phyloP scores from a whole-genome alignment of 2,329 filamentous ascomycete species.

The Zymoseptoria pseudotritici region DNA sequence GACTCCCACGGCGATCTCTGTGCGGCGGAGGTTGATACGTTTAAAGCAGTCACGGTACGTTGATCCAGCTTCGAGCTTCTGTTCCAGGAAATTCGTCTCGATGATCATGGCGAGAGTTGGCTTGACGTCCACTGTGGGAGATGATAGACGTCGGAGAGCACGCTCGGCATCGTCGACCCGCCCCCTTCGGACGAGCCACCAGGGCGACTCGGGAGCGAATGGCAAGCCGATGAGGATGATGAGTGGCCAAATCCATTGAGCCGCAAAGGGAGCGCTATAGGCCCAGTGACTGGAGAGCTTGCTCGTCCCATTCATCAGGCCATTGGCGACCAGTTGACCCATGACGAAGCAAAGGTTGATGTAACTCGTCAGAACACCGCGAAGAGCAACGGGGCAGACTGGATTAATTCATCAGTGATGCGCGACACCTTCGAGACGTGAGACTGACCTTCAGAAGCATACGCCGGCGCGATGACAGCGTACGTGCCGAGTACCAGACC shows the following conservation, averaged over 20 bases:
- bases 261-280: slow-evolving; percentile 38
- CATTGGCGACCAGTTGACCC: slow-evolving; percentile 49
- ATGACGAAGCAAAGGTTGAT: slow-evolving; percentile 58
- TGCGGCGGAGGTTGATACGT: slow-evolving; percentile 36
- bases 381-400: slow-evolving; percentile 52
- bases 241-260: slow-evolving; percentile 38
- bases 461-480: slow-evolving; percentile 48
- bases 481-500: slow-evolving; percentile 57
- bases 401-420: neutral
- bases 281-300: slow-evolving; percentile 33
- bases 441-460: slow-evolving; percentile 13
- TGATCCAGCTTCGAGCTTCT: slow-evolving; percentile 34
- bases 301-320: slow-evolving; percentile 32
- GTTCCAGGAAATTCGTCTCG: slow-evolving; percentile 31
- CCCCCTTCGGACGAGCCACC: slow-evolving; percentile 33
- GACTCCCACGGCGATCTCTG: slow-evolving; percentile 37
- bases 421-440: neutral
- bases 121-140: slow-evolving; percentile 33
- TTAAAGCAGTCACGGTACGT: slow-evolving; percentile 37
- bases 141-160: slow-evolving; percentile 31
- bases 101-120: slow-evolving; percentile 35
- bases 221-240: slow-evolving; percentile 32
- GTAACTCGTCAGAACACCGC: slow-evolving; percentile 52
- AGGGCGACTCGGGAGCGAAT: slow-evolving; percentile 34
- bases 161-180: slow-evolving; percentile 30